Evolutionary conservation across 2,329 filamentous ascomycete species (phyloP).

Genomic region (Cylindrodendrum hubeiense): DNA sequence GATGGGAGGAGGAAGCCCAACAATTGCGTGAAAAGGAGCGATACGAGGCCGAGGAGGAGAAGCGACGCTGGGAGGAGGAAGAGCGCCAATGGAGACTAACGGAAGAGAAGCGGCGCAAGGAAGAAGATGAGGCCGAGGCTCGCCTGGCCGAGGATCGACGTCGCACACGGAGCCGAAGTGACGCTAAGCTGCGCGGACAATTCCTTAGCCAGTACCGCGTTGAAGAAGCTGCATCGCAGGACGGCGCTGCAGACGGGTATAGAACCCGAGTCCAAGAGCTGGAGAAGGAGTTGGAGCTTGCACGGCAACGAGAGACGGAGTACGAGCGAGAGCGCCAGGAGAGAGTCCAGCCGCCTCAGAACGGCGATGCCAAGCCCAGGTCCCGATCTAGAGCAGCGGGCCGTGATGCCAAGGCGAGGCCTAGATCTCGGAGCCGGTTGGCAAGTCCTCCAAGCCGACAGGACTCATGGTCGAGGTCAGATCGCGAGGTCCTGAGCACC

Average conservation of each 20-base stretch:
- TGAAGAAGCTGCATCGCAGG: constrained; percentile 60
- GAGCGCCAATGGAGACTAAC: constrained; percentile 82
- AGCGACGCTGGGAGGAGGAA: constrained; percentile 81
- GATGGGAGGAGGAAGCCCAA: constrained; percentile 75
- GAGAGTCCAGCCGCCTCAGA: constrained; percentile 57
- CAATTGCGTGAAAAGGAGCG: constrained; percentile 71
- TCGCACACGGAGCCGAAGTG: constrained; percentile 71
- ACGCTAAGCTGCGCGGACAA: constrained; percentile 81
- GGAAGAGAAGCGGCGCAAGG: constrained; percentile 76
- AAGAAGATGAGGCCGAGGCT: constrained; percentile 80
- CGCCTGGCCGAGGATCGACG: constrained; percentile 75
- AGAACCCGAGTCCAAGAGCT: constrained; percentile 81
- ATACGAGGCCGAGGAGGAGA: constrained; percentile 74
- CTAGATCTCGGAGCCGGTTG: constrained; percentile 55
- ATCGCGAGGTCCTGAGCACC: constrained; percentile 73
- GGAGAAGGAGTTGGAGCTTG: constrained; percentile 76
- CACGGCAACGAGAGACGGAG: constrained; percentile 73
- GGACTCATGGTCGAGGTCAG: constrained; percentile 74
- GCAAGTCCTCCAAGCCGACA: constrained; percentile 58
- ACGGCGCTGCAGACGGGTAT: constrained; percentile 60
- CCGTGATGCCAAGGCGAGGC: constrained; percentile 36
- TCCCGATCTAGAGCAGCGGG: constrained; percentile 35
- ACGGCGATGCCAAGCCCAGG: constrained; percentile 31
- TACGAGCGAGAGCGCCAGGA: constrained; percentile 69
- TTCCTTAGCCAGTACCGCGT: constrained; percentile 89